A percentile compares a stretch with the other conserved stretches of the same genome.
phyloP scores from a whole-genome alignment of 805 yeast species.

The Metschnikowia vanudenii region DNA sequence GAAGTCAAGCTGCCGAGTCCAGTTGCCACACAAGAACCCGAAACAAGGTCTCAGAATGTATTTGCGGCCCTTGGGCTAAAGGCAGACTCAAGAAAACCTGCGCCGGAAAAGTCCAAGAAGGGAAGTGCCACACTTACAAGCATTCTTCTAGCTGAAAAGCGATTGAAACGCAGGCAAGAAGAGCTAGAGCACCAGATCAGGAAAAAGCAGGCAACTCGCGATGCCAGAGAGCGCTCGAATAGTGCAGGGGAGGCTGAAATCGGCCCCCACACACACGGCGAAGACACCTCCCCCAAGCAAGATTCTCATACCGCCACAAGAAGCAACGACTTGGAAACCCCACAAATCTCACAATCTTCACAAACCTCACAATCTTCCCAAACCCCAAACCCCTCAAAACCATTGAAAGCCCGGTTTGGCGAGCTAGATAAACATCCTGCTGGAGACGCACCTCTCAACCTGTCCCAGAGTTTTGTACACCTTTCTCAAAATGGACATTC shows the following conservation, averaged over 20 bases:
- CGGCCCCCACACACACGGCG: no score
- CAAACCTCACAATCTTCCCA: no score
- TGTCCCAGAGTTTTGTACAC: neutral
- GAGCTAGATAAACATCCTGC: no score
- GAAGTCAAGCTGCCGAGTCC: conserved; percentile 7
- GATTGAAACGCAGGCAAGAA: conserved; percentile 22
- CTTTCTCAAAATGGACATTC: neutral
- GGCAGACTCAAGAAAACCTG: conserved; percentile 26
- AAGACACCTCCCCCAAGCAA: neutral
- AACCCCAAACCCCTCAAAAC: no score
- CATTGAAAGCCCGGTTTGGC: neutral
- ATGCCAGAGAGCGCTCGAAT: neutral
- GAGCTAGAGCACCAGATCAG: conserved; percentile 15
- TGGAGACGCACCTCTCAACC: neutral
- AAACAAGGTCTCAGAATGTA: conserved; percentile 21
- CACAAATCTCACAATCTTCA: no score
- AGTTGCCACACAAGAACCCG: conserved; percentile 4
- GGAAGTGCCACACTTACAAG: conserved; percentile 34
- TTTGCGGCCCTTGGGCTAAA: conserved; percentile 37
- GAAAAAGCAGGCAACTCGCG: conserved; percentile 1
- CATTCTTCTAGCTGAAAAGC: conserved; percentile 34
- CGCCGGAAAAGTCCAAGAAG: conserved; percentile 22
- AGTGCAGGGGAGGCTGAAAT: no score
- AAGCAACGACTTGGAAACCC: no score
- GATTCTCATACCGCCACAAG: no score